Evolutionary conservation across 164 flowering plant genomes (phyloP), one percentile per base, ranked within the genome.

Genomic region (Stephania cephalantha): DNA sequence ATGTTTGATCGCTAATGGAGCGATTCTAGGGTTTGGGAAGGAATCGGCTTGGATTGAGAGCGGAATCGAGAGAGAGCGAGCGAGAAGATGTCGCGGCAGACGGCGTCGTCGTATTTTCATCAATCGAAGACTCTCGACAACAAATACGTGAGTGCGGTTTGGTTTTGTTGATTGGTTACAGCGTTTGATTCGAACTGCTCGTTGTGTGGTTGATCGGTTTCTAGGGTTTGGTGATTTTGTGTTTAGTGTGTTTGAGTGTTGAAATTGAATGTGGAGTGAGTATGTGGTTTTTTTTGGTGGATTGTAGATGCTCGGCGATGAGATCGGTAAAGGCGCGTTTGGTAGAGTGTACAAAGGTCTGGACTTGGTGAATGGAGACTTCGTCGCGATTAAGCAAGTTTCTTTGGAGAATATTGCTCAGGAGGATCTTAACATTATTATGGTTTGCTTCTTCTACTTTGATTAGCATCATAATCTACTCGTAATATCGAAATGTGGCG

Each of bases 291-390:
- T 71, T 30, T 78, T 31, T 71, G 42, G 46, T 58, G 75, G 50
- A 13, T 22, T 73, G 58, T 70, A 96, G 99, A 92, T 91, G 92
- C 95, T 96, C 73, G 98, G 98, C 25, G 97, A 96, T 91, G 99
- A 96, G 83, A 96, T 96, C 76, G 99, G 99, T 63, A 96, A 92
- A 85, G 99, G 99, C 70, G 99, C 98, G 0, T 96, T 92, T 78
- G 99, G 97, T 58, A 90, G 99, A 72, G 99, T 96, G n/a, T 96
- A 96, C 85, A 92, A 92, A 83, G 99, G 98, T 31, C 81, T 96
- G 91, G 99, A 96, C 82, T 87, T 94, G 97, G 96, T 91, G 80
- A 94, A 96, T 90, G 98, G 95, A 75, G 98, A 94, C 77, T 96
- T 92, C 80, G 99, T 96, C 68, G 99, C 98, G 12, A 91, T 96